These are phyloP conservation scores for Yamadazyma akitaensis DNA, from an alignment of 805 yeast genomes.

Conservation along the genomic window DNA sequence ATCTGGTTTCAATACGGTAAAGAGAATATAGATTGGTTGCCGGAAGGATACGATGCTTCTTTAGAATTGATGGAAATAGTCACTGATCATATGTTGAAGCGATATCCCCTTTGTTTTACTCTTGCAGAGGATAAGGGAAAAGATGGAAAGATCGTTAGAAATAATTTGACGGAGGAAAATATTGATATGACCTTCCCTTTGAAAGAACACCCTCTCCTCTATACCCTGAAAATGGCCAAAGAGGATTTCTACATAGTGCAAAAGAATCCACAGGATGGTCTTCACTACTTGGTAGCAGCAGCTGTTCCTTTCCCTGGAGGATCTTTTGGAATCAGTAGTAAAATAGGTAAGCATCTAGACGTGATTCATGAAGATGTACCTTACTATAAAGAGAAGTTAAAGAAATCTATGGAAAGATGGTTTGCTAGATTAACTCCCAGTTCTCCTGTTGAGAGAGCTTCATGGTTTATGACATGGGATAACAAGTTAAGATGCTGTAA, in stretches of 20 bases:
- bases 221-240: slow-evolving; percentile 66
- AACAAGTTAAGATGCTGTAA: slow-evolving; percentile 55
- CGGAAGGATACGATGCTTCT: slow-evolving; percentile 60
- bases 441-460: slow-evolving; percentile 69
- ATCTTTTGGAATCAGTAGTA: slow-evolving; percentile 58
- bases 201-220: slow-evolving; percentile 60
- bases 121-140: slow-evolving; percentile 37
- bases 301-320: slow-evolving; percentile 83
- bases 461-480: slow-evolving; percentile 76
- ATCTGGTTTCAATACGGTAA: slow-evolving; percentile 56
- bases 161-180: slow-evolving; percentile 59
- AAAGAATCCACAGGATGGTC: slow-evolving; percentile 51
- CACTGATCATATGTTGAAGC: slow-evolving; percentile 52
- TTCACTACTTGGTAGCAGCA: slow-evolving; percentile 65
- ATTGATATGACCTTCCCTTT: slow-evolving; percentile 60
- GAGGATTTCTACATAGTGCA: slow-evolving; percentile 69
- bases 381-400: slow-evolving; percentile 60
- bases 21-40: slow-evolving; percentile 62
- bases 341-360: slow-evolving; percentile 61
- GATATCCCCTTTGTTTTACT: slow-evolving; percentile 65
- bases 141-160: slow-evolving; percentile 42
- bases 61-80: slow-evolving; percentile 63
- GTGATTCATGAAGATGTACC: slow-evolving; percentile 68
- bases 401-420: slow-evolving; percentile 72
- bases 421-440: slow-evolving; percentile 57